Evolutionary conservation across 73 alveolate genomes (phyloP), one percentile per base, ranked within the genome.

Genomic region (Uronychia setigera): DNA sequence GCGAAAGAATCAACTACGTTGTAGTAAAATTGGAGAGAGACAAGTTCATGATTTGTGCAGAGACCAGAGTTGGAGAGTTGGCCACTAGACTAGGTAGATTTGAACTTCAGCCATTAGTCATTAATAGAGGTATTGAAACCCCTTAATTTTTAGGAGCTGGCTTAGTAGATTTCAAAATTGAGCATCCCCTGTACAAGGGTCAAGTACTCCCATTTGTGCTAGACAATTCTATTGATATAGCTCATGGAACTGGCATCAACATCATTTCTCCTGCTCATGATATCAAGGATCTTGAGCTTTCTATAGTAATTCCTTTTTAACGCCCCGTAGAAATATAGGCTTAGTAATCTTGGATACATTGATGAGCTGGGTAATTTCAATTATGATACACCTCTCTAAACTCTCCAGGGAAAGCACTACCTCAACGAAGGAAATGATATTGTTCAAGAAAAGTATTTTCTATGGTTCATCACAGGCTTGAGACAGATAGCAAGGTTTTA

Each of bases 181-280:
- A 83, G 35, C 91, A 88, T 83, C 94, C 94, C 5, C 60, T 88
- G 35, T 29, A 67, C 33, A 67, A 80, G 1, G 28, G 77, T 19
- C 34, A n/a, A 30, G 88, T 76, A 1, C 31, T 88, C 0, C 84
- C 90, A 5, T 76, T 88, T 0, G 80, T 83, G 13, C 78, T 80
- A 5, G 79, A 76, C 60, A 80, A 82, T 57, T 74, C 33, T 13
- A 67, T 83, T 0, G 59, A 26, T 30, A 32, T 82, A n/a, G 60
- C 74, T 1, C 81, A 35, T 35, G 95, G 95, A 59, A 84, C 95
- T 0, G 91, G 92, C 25, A 84, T 89, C 13, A 89, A 84, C 31
- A 26, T 76, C 0, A 35, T 89, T 0, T 27, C 92, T n/a, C 92
- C 95, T 31, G 90, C 83, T 13, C 87, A 87, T 31, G 86, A 79